Evolutionary conservation across 1,284 basidiomycete genomes (phyloP).

Genomic region (Ceraceosorus bombacis): DNA sequence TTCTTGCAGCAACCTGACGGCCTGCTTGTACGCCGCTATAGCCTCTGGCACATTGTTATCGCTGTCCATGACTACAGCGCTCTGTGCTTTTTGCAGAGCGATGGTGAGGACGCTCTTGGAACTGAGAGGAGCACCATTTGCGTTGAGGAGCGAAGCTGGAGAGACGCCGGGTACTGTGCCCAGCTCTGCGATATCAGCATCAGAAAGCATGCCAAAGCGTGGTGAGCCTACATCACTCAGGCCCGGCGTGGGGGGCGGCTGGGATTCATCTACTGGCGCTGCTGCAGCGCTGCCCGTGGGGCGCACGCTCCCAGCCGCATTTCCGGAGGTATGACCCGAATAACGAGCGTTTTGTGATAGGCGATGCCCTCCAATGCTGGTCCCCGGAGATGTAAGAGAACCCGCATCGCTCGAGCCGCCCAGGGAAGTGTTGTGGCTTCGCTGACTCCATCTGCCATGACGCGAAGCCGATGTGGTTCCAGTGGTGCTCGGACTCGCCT

Average conservation of each 20-base stretch:
- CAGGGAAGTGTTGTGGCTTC: too few relatives aligned
- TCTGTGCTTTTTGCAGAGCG: slow-evolving; percentile 49
- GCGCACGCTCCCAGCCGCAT: too few relatives aligned
- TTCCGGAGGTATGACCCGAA: too few relatives aligned
- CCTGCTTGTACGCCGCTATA: slow-evolving; percentile 48
- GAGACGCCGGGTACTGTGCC: slow-evolving; percentile 25
- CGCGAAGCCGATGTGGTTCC: too few relatives aligned
- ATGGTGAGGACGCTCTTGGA: slow-evolving; percentile 50
- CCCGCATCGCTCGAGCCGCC: too few relatives aligned
- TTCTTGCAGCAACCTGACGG: slow-evolving; percentile 48
- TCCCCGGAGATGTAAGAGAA: too few relatives aligned
- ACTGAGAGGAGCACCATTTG: slow-evolving; percentile 34
- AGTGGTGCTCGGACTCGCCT: neutral
- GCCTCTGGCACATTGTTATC: slow-evolving; percentile 49
- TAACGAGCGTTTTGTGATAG: too few relatives aligned
- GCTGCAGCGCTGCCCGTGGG: neutral
- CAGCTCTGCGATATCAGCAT: slow-evolving; percentile 25
- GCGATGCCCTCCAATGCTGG: too few relatives aligned
- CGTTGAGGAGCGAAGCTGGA: slow-evolving; percentile 26
- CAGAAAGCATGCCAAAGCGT: slow-evolving; percentile 17
- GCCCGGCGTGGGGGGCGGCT: neutral
- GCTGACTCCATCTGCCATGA: too few relatives aligned
- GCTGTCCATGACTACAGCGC: slow-evolving; percentile 49
- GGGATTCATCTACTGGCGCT: neutral
- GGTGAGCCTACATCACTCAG: neutral